Evolutionary conservation across 352 stramenopile species (phyloP).

Genomic region (Phytophthora idaei): DNA sequence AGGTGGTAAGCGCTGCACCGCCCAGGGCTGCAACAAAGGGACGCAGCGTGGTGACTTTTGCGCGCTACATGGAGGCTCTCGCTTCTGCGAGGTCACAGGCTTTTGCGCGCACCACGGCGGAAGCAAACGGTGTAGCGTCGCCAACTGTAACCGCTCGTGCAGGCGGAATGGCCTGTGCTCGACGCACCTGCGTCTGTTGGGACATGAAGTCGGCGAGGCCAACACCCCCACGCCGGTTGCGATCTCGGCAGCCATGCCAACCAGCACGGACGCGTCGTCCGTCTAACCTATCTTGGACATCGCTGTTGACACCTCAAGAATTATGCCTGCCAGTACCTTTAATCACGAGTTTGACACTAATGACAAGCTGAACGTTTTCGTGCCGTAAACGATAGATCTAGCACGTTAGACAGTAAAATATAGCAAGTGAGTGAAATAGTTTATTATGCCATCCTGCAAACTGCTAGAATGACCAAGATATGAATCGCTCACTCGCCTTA

Average conservation of each 20-base stretch:
- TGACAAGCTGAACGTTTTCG: too few relatives aligned
- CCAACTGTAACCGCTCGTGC: slow-evolving; percentile 73
- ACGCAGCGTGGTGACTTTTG: slow-evolving; percentile 86
- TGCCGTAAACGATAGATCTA: too few relatives aligned
- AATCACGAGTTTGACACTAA: too few relatives aligned
- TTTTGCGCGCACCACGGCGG: slow-evolving; percentile 74
- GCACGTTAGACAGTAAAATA: too few relatives aligned
- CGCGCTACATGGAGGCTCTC: slow-evolving; percentile 79
- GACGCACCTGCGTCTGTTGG: slow-evolving; percentile 53
- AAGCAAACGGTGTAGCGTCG: slow-evolving; percentile 72
- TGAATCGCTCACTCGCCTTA: too few relatives aligned
- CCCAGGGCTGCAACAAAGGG: slow-evolving; percentile 85
- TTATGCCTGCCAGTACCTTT: too few relatives aligned
- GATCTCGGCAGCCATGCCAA: slow-evolving; percentile 2
- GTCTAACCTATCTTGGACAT: background rate
- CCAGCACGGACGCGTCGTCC: slow-evolving; percentile 12
- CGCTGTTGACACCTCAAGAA: too few relatives aligned
- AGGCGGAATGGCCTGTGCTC: slow-evolving; percentile 78
- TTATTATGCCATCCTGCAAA: too few relatives aligned
- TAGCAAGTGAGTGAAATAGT: too few relatives aligned
- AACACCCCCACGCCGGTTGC: background rate
- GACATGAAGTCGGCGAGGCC: slow-evolving; percentile 7
- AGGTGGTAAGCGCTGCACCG: slow-evolving; percentile 82
- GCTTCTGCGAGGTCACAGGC: slow-evolving; percentile 71
- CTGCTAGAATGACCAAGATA: too few relatives aligned